Conservation (phyloP, 805 yeast species). For the Lipomyces japonicus region DNA sequence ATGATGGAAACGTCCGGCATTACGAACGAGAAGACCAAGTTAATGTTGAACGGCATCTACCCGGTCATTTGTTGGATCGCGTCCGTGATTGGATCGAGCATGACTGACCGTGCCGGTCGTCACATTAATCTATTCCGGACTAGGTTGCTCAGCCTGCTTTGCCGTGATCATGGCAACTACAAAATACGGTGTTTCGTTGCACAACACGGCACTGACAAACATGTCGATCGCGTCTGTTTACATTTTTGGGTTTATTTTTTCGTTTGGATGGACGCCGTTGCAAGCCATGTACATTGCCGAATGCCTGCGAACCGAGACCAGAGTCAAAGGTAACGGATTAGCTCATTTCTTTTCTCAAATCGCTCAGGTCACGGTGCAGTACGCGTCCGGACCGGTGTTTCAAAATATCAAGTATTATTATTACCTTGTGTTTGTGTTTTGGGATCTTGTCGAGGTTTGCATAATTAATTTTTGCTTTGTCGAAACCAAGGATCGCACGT, state of each 20-base stretch:
- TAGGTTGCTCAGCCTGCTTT: conserved; percentile 37
- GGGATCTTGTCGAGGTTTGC: conserved; percentile 38
- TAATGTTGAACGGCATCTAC: conserved; percentile 50
- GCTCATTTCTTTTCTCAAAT: conserved; percentile 23
- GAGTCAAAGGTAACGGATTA: conserved; percentile 43
- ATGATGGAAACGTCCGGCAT: conserved; percentile 54
- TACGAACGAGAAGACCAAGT: conserved; percentile 45
- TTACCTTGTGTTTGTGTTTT: conserved; percentile 56
- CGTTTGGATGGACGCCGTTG: conserved; percentile 20
- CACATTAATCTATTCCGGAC: conserved; percentile 34
- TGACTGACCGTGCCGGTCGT: conserved; percentile 13
- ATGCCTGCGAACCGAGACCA: conserved; percentile 32
- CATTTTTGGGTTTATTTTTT: conserved; percentile 9
- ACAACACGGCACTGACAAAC: conserved; percentile 16
- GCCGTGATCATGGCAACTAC: conserved; percentile 45
- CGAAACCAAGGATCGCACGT: conserved; percentile 29
- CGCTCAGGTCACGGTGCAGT: conserved; percentile 32
- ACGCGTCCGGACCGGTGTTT: conserved; percentile 44
- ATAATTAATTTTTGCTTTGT: conserved; percentile 28
- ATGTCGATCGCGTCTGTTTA: conserved; percentile 14
- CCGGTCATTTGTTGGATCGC: conserved; percentile 41
- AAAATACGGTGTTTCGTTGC: conserved; percentile 46
- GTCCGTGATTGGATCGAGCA: conserved; percentile 9
- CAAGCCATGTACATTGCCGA: conserved; percentile 32
- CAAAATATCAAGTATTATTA: conserved; percentile 50